Base-by-base conservation (phyloP, 2,329 filamentous ascomycete species). In the Nigrospora osmanthi region DNA sequence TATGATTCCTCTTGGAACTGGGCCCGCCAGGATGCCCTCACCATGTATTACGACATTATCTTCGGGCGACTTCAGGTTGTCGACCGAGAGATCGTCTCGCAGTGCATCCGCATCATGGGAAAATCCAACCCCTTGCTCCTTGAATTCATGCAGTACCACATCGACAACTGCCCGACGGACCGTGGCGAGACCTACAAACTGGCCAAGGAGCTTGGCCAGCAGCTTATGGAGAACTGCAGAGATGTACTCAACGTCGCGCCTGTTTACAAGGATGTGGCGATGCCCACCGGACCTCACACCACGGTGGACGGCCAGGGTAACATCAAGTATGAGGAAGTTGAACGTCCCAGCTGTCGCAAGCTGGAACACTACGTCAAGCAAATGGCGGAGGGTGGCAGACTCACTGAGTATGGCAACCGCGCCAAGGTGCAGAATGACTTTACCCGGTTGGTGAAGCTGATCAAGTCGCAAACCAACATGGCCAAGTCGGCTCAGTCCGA, bases 1-100 rank as follows among this genome's bases (percentile, higher is more conserved):
- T 98, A 98, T 69, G 93, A 98, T 65, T 97, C 93, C 0, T 94
- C 89, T 0, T 98, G 93, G 93, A 98, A 98, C 67, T 98, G 93
- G 93, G 93, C 89, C 50, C 85, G 93, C 43, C 93, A 98, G 64
- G 93, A 98, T 65, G 93, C 91, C 28, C 80, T 98, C 44, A 93
- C 79, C 72, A 98, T 98, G 91, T 98, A 93, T 74, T 98, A 89
- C 70, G 93, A 98, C 61, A 94, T 98, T 61, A 96, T 98, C 61
- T 98, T 98, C 58, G 93, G 93, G 47, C 83, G 93, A 49, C 81
- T 98, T 44, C 82, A 93, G 72, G 88, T 84, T 41, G 87, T 98
- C 35, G 93, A 98, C 60, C 87, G 93, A 52, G 93, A 98, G 67
- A 98, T 97, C 58, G 93, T 98, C 62, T 96, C 90, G 69, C 90